phyloP scores from a whole-genome alignment of 139 green algal species.

The Tetraselmis striata region DNA sequence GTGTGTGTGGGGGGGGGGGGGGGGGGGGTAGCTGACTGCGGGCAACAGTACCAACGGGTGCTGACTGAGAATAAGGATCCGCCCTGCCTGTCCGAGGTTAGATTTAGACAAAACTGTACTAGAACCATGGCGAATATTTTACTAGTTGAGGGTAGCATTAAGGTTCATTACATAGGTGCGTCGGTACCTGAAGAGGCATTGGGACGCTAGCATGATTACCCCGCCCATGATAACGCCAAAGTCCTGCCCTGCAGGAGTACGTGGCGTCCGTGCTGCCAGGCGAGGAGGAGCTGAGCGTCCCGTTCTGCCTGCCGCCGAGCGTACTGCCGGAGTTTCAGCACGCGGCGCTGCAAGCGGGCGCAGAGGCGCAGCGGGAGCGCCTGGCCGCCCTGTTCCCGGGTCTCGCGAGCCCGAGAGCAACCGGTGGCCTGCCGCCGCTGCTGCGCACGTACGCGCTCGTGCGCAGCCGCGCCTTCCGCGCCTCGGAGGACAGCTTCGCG shows the following conservation, averaged over 20 bases:
- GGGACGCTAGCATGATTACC: conserved; percentile 13
- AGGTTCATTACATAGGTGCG: not conserved
- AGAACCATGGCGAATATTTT: too few species aligned
- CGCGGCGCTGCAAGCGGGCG: conserved; percentile 27
- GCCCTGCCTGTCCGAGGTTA: too few species aligned
- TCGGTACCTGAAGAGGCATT: conserved; percentile 10
- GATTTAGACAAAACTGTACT: too few species aligned
- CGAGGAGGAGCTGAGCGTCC: conserved; percentile 40
- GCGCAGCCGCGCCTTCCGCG: conserved; percentile 36
- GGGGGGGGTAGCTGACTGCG: too few species aligned
- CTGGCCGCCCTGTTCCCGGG: conserved; percentile 38
- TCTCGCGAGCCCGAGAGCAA: conserved; percentile 15
- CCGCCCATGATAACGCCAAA: conserved; percentile 29
- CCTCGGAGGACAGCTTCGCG: conserved; percentile 27
- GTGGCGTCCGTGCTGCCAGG: conserved; percentile 34
- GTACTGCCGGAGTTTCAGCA: conserved; percentile 53
- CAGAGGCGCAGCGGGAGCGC: conserved; percentile 39
- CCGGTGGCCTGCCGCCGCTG: conserved; percentile 26
- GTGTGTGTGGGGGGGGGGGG: too few species aligned
- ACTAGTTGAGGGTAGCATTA: too few species aligned
- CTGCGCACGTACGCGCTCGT: conserved; percentile 55
- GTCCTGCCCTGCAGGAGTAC: conserved; percentile 6
- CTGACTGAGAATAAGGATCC: too few species aligned
- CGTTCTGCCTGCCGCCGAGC: conserved; percentile 35
- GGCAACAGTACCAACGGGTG: too few species aligned